Evolutionary conservation across 2,329 filamentous ascomycete genomes (phyloP).

Genomic region (Colletotrichum sp.): DNA sequence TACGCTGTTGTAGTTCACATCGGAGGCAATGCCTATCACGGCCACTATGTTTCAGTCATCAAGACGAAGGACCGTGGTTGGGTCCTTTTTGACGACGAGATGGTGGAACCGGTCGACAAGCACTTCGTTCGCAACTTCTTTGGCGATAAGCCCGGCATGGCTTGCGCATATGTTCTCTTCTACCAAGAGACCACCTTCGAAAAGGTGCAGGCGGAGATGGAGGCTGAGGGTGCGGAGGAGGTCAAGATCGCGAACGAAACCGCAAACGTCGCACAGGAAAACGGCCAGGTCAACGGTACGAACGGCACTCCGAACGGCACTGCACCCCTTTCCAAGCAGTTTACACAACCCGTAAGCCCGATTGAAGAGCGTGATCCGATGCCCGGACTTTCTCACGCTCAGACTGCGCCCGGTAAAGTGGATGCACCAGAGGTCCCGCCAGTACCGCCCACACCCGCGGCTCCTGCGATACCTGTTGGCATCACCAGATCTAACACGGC

Average conservation of each 20-base stretch:
- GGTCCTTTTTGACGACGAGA: slow-evolving; percentile 96
- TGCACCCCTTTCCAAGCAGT: slow-evolving; percentile 52
- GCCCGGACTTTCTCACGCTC: slow-evolving; percentile 67
- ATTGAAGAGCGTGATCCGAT: slow-evolving; percentile 57
- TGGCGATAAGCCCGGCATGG: slow-evolving; percentile 87
- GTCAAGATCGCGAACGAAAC: slow-evolving; percentile 61
- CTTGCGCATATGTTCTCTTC: slow-evolving; percentile 95
- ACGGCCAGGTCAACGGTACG: slow-evolving; percentile 36
- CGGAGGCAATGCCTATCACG: slow-evolving; percentile 94
- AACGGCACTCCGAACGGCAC: slow-evolving; percentile 41
- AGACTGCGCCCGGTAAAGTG: slow-evolving; percentile 61
- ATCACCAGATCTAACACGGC: slow-evolving; percentile 24
- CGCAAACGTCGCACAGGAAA: slow-evolving; percentile 59
- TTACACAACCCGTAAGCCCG: slow-evolving; percentile 52
- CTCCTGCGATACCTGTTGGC: slow-evolving; percentile 28
- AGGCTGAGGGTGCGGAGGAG: slow-evolving; percentile 76
- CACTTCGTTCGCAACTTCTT: slow-evolving; percentile 97
- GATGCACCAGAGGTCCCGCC: slow-evolving; percentile 28
- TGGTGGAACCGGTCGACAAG: slow-evolving; percentile 98
- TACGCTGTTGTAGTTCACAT: slow-evolving; percentile 98
- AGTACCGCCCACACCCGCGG: slow-evolving; percentile 35
- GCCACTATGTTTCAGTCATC: slow-evolving; percentile 97
- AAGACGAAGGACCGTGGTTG: slow-evolving; percentile 96
- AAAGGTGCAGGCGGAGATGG: slow-evolving; percentile 77
- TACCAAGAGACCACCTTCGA: slow-evolving; percentile 88